Evolutionary conservation across 345 rosid species (phyloP).

Genomic region (Pistacia atlantica): DNA sequence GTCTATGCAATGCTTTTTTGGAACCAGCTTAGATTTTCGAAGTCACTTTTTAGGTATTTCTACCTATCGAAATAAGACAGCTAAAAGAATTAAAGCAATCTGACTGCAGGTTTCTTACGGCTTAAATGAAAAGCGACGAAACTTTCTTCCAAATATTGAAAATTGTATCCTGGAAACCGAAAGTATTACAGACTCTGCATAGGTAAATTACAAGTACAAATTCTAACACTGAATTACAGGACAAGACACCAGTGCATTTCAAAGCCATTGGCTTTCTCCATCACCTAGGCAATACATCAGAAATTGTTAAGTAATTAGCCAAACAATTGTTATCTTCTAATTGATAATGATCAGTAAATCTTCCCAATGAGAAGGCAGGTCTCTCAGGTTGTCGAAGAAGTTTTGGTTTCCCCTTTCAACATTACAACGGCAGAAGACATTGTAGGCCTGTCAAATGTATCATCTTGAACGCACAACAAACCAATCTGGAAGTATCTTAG

Average conservation of each 20-base stretch:
- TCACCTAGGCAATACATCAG: conserved; percentile 23
- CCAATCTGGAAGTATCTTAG: conserved; percentile 57
- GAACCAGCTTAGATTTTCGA: too few relatives aligned
- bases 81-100: too few relatives aligned
- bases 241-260: too few relatives aligned
- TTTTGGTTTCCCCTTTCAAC: conserved; percentile 39
- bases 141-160: neutral
- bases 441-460: conserved; percentile 52
- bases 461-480: conserved; percentile 39
- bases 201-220: neutral
- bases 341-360: neutral
- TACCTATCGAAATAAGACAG: too few relatives aligned
- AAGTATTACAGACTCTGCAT: neutral
- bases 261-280: neutral
- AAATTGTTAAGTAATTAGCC: conserved; percentile 18
- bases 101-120: too few relatives aligned
- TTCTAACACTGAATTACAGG: neutral
- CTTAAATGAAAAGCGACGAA: too few relatives aligned
- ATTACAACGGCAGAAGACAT: conserved; percentile 45
- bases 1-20: too few relatives aligned
- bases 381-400: conserved; percentile 36
- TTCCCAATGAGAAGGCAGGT: conserved; percentile 51
- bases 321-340: conserved; percentile 8
- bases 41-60: too few relatives aligned
- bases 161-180: neutral